Percentiles rank a stretch among this genome's conserved stretches.
Conservation (phyloP, 805 yeast species). For the Lachancea cidri region DNA sequence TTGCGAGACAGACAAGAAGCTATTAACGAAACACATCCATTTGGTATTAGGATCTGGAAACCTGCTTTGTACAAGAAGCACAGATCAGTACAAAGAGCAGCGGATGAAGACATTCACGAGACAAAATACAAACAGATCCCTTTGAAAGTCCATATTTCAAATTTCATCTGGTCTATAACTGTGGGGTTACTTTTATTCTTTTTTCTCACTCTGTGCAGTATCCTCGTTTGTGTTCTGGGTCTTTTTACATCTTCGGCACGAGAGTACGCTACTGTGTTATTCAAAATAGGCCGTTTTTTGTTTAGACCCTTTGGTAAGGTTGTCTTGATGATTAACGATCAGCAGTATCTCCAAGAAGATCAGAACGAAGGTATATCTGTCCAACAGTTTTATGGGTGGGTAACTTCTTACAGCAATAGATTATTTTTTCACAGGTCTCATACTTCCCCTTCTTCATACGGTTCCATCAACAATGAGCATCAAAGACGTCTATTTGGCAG, state of each 20-base stretch:
- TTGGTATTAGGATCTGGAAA: slow-evolving; percentile 98
- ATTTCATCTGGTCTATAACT: slow-evolving; percentile 66
- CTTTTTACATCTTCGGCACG: slow-evolving; percentile 44
- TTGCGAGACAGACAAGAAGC: slow-evolving; percentile 92
- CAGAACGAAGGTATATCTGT: slow-evolving; percentile 81
- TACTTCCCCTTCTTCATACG: slow-evolving; percentile 15
- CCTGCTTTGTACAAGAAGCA: slow-evolving; percentile 93
- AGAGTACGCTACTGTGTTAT: slow-evolving; percentile 57
- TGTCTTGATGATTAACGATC: slow-evolving; percentile 71
- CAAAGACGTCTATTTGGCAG: slow-evolving; percentile 75
- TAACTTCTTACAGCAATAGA: slow-evolving; percentile 66
- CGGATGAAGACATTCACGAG: slow-evolving; percentile 91
- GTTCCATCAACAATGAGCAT: slow-evolving; percentile 25
- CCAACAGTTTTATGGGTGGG: slow-evolving; percentile 85
- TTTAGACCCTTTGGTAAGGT: slow-evolving; percentile 86
- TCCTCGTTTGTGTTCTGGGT: slow-evolving; percentile 39
- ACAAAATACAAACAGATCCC: slow-evolving; percentile 50
- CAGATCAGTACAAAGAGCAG: slow-evolving; percentile 85
- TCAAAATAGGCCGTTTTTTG: slow-evolving; percentile 64
- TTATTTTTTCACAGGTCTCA: slow-evolving; percentile 52
- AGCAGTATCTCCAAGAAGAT: slow-evolving; percentile 80
- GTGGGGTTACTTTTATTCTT: slow-evolving; percentile 61
- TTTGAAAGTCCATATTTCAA: slow-evolving; percentile 61
- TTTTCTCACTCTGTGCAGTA: slow-evolving; percentile 40
- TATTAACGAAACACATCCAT: slow-evolving; percentile 93